phyloP scores from a whole-genome alignment of 495 filamentous ascomycete genomes.

The Penicillium cinerascens region DNA sequence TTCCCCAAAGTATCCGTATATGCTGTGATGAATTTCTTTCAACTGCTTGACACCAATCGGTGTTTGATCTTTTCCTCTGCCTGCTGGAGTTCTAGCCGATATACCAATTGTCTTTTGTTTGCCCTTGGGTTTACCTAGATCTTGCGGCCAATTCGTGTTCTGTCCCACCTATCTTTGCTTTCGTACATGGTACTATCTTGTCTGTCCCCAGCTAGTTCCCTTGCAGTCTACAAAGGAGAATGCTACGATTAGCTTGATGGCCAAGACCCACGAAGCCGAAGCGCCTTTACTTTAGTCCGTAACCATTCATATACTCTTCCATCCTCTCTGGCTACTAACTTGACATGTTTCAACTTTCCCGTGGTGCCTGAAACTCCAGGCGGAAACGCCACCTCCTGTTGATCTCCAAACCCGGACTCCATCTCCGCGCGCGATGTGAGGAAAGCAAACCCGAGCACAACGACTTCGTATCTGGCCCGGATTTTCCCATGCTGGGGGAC shows the following conservation, averaged over 20 bases:
- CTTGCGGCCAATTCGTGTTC: background rate
- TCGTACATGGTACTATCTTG: slow-evolving; percentile 12
- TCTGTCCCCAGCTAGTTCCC: slow-evolving; percentile 7
- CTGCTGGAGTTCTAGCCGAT: slow-evolving; percentile 29
- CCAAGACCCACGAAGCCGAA: background rate
- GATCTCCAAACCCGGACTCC: background rate
- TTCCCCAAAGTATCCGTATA: slow-evolving; percentile 25
- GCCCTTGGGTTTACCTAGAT: slow-evolving; percentile 11
- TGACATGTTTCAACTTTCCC: background rate
- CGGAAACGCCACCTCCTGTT: slow-evolving; percentile 3
- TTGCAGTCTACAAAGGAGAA: slow-evolving; percentile 1
- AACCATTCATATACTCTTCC: background rate
- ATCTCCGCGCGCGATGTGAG: background rate
- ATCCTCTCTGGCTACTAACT: background rate
- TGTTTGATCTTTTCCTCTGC: slow-evolving; percentile 17
- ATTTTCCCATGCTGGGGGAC: slow-evolving; percentile 14
- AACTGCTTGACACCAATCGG: slow-evolving; percentile 14
- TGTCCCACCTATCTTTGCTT: slow-evolving; percentile 9
- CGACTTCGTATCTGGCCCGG: background rate
- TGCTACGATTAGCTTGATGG: slow-evolving; percentile 1
- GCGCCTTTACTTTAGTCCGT: background rate
- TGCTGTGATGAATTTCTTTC: slow-evolving; percentile 25
- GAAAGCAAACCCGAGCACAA: background rate
- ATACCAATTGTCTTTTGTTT: slow-evolving; percentile 32
- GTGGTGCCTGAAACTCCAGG: slow-evolving; percentile 11